Base-by-base conservation (phyloP, 371 early-diverging fungal species). In the Batkoa obscura region DNA sequence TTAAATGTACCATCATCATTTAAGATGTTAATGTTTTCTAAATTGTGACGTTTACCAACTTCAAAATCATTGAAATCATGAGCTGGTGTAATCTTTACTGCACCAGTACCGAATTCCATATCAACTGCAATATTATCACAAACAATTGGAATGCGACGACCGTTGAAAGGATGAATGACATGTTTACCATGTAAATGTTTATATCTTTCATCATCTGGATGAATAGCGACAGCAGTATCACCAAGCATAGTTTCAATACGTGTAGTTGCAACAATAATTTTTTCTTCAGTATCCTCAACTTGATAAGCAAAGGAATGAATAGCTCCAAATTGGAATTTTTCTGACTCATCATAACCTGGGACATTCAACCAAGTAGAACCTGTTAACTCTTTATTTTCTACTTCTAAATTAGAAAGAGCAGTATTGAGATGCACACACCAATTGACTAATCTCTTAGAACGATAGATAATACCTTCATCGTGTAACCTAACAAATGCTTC, bases 201-300 rank as follows among this genome's bases (percentile, higher is more conserved):
- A 70, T 87, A 87, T 46, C 89, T 82, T 58, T 71, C 67, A 63
- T 88, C 89, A 33, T 83, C 59, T 35, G 89, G 84, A 65, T 99
- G 91, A 33, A 95, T 86, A 56, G 95, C 96, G 66, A 99, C 73
- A 33, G 95, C 99, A 12, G 90, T 84, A 73, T 99, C 99, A 62
- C 97, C 99, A 49, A 98, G 74, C 90, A 99, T 99, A 55, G 99
- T 99, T 72, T 99, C 99, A 59, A 96, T 80, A 83, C 99, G 89
- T 2, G 99, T 99, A 17, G 99, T 99, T 30, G 94, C 97, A 43
- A 99, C 94, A 58, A 92, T 71, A 59, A 99, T 74, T 62, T 80
- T 80, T 65, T 94, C 94, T 43, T 79, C 80, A 46, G 81, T 74
- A 60, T 74, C 72, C 65, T 92, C 94, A 17, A 95, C 72, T 55